Percentiles rank a stretch among this genome's conserved stretches.
Conservation (phyloP, 1,139 yeast genomes). For the Candida sanyaensis region DNA sequence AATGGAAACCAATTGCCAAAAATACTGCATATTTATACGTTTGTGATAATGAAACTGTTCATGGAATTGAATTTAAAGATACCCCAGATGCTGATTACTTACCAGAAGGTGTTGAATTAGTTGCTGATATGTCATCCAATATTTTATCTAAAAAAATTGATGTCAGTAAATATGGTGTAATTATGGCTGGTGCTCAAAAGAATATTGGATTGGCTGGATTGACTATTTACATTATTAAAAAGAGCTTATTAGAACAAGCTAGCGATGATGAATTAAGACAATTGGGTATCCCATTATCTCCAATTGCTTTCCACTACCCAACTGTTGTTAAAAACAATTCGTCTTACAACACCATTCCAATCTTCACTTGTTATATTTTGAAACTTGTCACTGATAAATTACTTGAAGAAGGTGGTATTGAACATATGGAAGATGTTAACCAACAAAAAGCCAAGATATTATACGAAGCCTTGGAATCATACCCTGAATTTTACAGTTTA, state of each 20-base stretch:
- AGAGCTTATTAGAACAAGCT: slow-evolving; percentile 69
- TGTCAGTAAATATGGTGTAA: slow-evolving; percentile 79
- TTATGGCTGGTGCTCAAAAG: slow-evolving; percentile 94
- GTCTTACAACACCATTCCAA: slow-evolving; percentile 93
- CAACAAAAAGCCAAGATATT: slow-evolving; percentile 59
- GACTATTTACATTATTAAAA: slow-evolving; percentile 86
- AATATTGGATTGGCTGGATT: slow-evolving; percentile 96
- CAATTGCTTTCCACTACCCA: slow-evolving; percentile 87
- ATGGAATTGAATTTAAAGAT: slow-evolving; percentile 82
- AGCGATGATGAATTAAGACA: slow-evolving; percentile 60
- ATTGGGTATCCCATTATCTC: slow-evolving; percentile 71
- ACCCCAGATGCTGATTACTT: slow-evolving; percentile 52
- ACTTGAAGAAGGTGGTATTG: slow-evolving; percentile 57
- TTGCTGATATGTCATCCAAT: slow-evolving; percentile 94
- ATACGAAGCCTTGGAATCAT: slow-evolving; percentile 65
- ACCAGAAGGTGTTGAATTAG: slow-evolving; percentile 73
- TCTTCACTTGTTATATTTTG: slow-evolving; percentile 84
- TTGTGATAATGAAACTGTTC: slow-evolving; percentile 96
- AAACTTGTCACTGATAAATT: slow-evolving; percentile 73
- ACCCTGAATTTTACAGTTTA: slow-evolving; percentile 62
- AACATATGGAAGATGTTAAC: slow-evolving; percentile 58
- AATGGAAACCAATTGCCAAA: slow-evolving; percentile 56
- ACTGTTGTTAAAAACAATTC: slow-evolving; percentile 86
- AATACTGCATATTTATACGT: slow-evolving; percentile 82
- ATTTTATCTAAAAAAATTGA: slow-evolving; percentile 82